phyloP scores from a whole-genome alignment of 2,329 filamentous ascomycete species.

The Epichloe aotearoae region DNA sequence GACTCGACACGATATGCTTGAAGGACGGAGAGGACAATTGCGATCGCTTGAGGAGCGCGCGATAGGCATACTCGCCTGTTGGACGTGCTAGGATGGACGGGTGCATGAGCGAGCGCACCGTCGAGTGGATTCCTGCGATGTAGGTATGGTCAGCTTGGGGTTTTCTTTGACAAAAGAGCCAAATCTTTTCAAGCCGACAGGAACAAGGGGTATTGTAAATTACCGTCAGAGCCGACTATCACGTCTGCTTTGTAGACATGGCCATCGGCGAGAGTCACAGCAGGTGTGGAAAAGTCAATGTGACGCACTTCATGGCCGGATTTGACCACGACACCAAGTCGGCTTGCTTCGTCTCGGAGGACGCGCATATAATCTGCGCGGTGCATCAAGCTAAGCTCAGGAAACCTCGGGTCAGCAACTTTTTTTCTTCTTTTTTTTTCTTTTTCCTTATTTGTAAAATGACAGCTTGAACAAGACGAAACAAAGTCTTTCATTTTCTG shows the following conservation, averaged over 20 bases:
- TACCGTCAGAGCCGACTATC: constrained; percentile 9
- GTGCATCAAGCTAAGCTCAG: constrained; percentile 5
- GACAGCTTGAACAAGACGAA: too few relatives aligned
- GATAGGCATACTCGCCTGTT: constrained; percentile 7
- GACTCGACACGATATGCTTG: not conserved
- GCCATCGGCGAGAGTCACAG: constrained; percentile 3
- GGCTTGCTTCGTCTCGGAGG: constrained; percentile 6
- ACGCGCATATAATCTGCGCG: constrained; percentile 8
- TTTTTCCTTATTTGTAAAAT: too few relatives aligned
- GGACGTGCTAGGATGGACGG: not conserved
- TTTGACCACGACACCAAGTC: constrained; percentile 4
- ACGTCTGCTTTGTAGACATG: constrained; percentile 6
- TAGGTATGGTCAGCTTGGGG: not conserved
- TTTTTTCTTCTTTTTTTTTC: too few relatives aligned
- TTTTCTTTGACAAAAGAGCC: not conserved
- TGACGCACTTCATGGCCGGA: constrained; percentile 4
- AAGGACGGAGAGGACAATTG: constrained; percentile 1
- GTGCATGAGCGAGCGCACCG: constrained; percentile 5
- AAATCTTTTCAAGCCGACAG: too few relatives aligned
- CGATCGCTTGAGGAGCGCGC: constrained; percentile 1
- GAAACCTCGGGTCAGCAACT: not conserved
- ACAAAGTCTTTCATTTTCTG: too few relatives aligned
- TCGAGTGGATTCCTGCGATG: constrained; percentile 5
- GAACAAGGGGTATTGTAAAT: not conserved
- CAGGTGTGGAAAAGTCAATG: constrained; percentile 5